Base-by-base conservation (phyloP, 768 basidiomycete species). In the Boletus pseudopeckii region DNA sequence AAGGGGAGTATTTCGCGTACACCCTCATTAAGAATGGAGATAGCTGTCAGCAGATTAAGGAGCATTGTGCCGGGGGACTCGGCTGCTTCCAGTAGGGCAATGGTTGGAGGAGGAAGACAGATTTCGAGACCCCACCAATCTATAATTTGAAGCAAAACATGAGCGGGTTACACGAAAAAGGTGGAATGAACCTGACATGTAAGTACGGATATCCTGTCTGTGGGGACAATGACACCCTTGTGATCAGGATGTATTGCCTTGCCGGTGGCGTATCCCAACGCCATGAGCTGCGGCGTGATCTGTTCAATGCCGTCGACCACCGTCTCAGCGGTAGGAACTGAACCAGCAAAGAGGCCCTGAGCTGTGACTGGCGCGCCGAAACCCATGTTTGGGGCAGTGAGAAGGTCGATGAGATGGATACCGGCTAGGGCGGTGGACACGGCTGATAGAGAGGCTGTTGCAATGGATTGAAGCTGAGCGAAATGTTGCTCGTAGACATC, bases 81-180 rank as follows among this genome's bases (percentile, higher is more conserved):
- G 84, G 48, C 85, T 74, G 85, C 83, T 42, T 71, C 67, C 18
- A 95, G 77, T 63, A 83, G 80, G 28, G 64, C 65, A 34, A 95
- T 62, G 1, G 89, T 80, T 1, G 90, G 80, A 18, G 84, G 80
- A 5, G 92, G 92, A 26, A 95, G 75, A 34, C 83, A 77, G 0
- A 93, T 51, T 64, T 95, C 92, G 13, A 90, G 74, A 14, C 92
- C 92, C 92, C 92, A 95, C 92, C 92, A 93, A 69, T 92, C 90
- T 92, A 57, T 18, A 15, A 26, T 50, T 32, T 0, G 30, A 53
- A 41, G 40, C 14, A 51, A 45, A 37, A 18, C 2, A 49, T 67
- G 52, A 61, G 56, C 20, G 41, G 0, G 32, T 42, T 32, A 7
- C 56, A 30, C 3, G 34, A 7, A 26, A 24, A 41, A 20, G 1